Evolutionary conservation across 495 filamentous ascomycete genomes (phyloP), one percentile per base, ranked within the genome.

Genomic region (Parmelia sp.): DNA sequence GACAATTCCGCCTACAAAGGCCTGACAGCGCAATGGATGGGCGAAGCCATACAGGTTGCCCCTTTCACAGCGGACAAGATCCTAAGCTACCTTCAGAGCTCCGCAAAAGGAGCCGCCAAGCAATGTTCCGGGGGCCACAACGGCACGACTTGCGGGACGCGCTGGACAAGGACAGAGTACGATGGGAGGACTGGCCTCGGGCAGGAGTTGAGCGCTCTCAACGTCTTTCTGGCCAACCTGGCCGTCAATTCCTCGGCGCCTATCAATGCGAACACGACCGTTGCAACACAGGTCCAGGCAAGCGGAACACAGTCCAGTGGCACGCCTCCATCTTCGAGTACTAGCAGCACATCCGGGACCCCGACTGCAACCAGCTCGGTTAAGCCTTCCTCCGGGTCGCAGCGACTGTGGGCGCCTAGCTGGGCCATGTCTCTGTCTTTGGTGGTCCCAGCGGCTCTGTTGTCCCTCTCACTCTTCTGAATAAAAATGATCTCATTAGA

Each of bases 1-100:
- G 90, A 93, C 70, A 84, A 90, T 72, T 79, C 79, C 60, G 83
- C 80, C 51, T 92, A 91, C 80, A 93, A 92, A 74, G 88, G 87
- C 12, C 88, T 90, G 68, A 76, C 91, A 23, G 75, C 85, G 44
- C 84, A 84, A 11, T 91, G 86, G 88, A 77, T 93, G 71, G 83
- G 85, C 3, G 82, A 81, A 42, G 81, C 83, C 42, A 77, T 84
- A 14, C 84, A 85, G 63, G 79, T 92, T 65, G 89, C 86, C 8
- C 88, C 89, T 6, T 84, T 79, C 63, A 87, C 83, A 14, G 73
- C 71, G 53, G 76, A 82, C 39, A 66, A 71, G 12, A 83, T 92
- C 56, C 74, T 81, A 69, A 81, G 84, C 1, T 79, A 83, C 58
- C 72, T 93, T 15, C 68, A 74, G 60, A 75, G 75, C 17, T 83